Evolutionary conservation across 2,329 filamentous ascomycete species (phyloP), one percentile per base, ranked within the genome.

Genomic region (Dactylellina leptospora): DNA sequence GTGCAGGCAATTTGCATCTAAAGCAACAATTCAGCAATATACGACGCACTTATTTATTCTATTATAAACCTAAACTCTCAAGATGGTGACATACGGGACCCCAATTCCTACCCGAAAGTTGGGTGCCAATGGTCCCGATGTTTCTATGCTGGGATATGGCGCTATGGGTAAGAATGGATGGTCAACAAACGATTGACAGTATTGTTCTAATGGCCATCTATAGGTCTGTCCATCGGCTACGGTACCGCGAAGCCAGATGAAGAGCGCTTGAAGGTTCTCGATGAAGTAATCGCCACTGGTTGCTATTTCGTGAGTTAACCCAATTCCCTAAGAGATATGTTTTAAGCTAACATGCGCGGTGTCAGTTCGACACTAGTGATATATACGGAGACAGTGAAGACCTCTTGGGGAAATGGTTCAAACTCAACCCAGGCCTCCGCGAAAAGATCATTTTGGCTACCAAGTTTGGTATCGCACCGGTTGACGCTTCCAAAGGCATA

Each of bases 381-480:
- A 71, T 79, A 22, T 81, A 81, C 61, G 76, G 75, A 4, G 82
- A 82, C 74, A 81, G 77, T 53, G 82, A 84, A 74, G 79, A 81
- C 28, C 75, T 84, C 10, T 74, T 84, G 3, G 82, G 82, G 69
- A 79, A 75, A 59, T 81, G 80, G 80, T 80, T 82, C 74, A 74
- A 76, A n/a, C 71, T 75, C 18, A 82, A 84, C 74, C 82, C 83
- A 0, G 82, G 80, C 55, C 82, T 82, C 62, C 80, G 83, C 18
- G 78, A 82, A 72, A 78, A 83, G 72, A 82, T 84, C 75, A 84
- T 84, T 77, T 78, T 84, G 13, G 83, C 84, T 0, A 82, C 84
- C 75, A 85, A 86, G 76, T 86, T 86, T 75, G 84, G 78, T 50
- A 81, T 82, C 64, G 78, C 33, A 23, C 20, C 23, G 4, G 27